Percentiles rank a stretch among this genome's conserved stretches.
phyloP scores from a whole-genome alignment of 2,329 filamentous ascomycete genomes.

The Cercospora zeina region DNA sequence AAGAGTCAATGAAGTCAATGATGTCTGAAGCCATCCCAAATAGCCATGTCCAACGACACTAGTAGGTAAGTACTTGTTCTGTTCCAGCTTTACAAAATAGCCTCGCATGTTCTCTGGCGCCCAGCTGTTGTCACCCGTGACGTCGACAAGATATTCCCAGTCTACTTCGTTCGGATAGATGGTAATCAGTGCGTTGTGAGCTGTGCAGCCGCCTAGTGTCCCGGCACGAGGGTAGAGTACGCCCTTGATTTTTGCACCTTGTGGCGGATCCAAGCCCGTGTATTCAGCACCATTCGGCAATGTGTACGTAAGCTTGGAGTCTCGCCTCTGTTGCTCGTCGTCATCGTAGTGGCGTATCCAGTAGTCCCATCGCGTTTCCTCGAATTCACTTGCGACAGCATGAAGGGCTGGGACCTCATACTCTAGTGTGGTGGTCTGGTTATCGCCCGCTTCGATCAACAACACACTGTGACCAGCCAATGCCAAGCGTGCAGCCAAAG shows the following conservation, averaged over 20 bases:
- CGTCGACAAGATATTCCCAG: slow-evolving; percentile 57
- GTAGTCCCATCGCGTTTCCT: slow-evolving; percentile 63
- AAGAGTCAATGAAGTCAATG: slow-evolving; percentile 54
- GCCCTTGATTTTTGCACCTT: slow-evolving; percentile 54
- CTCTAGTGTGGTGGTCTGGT: slow-evolving; percentile 54
- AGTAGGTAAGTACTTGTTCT: slow-evolving; percentile 47
- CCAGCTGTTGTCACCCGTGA: slow-evolving; percentile 65
- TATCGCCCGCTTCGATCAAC: slow-evolving; percentile 62
- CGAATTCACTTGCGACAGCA: slow-evolving; percentile 49
- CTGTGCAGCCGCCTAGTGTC: slow-evolving; percentile 59
- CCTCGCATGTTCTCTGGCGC: slow-evolving; percentile 58
- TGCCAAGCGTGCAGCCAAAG: slow-evolving; percentile 61
- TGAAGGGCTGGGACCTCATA: slow-evolving; percentile 58
- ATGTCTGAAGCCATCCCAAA: slow-evolving; percentile 57
- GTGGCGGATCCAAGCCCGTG: slow-evolving; percentile 56
- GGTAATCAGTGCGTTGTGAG: slow-evolving; percentile 62
- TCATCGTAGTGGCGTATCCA: slow-evolving; percentile 64
- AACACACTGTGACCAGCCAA: slow-evolving; percentile 60
- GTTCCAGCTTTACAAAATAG: slow-evolving; percentile 57
- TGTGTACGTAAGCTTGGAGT: slow-evolving; percentile 61
- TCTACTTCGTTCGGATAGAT: slow-evolving; percentile 61
- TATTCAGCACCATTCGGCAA: slow-evolving; percentile 55
- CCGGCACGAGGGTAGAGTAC: slow-evolving; percentile 60
- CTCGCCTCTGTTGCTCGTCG: slow-evolving; percentile 53
- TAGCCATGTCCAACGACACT: slow-evolving; percentile 55